These are phyloP conservation scores for Aleurites moluccanus DNA, from an alignment of 441 rosid species.

Conservation along the genomic window DNA sequence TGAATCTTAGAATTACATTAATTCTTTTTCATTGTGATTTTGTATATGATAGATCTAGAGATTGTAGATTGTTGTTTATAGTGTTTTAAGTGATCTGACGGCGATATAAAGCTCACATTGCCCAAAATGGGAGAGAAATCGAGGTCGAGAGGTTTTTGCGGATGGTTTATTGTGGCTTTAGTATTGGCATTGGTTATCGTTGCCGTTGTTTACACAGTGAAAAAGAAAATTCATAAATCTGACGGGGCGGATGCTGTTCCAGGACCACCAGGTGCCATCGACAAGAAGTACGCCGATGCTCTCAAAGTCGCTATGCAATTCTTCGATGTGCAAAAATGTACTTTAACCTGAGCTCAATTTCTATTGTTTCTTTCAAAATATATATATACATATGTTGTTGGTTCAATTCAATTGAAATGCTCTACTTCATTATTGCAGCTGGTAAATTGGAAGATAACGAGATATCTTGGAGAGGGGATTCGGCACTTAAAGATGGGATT, in stretches of 20 bases:
- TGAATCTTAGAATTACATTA: too few relatives aligned
- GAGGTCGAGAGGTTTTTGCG: constrained; percentile 56
- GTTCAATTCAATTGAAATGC: too few relatives aligned
- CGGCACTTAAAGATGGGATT: constrained; percentile 64
- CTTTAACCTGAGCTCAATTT: background rate
- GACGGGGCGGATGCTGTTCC: constrained; percentile 44
- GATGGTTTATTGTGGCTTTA: constrained; percentile 54
- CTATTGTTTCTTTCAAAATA: background rate
- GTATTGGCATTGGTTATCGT: constrained; percentile 51
- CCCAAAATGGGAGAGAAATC: constrained; percentile 54
- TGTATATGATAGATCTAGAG: background rate
- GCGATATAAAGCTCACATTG: constrained; percentile 10
- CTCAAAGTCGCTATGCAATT: constrained; percentile 77
- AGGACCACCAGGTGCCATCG: constrained; percentile 78
- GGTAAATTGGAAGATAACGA: constrained; percentile 52
- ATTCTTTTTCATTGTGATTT: too few relatives aligned
- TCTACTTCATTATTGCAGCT: constrained; percentile 38
- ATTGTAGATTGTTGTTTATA: background rate
- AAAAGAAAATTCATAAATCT: constrained; percentile 43
- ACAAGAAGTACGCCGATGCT: constrained; percentile 72
- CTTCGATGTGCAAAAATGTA: constrained; percentile 93
- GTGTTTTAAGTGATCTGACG: background rate
- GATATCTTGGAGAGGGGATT: constrained; percentile 75
- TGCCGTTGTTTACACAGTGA: constrained; percentile 53
- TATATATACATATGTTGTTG: background rate